These are phyloP conservation scores for Rhododendron molle DNA, from an alignment of 148 eudicot species.

Conservation along the genomic window DNA sequence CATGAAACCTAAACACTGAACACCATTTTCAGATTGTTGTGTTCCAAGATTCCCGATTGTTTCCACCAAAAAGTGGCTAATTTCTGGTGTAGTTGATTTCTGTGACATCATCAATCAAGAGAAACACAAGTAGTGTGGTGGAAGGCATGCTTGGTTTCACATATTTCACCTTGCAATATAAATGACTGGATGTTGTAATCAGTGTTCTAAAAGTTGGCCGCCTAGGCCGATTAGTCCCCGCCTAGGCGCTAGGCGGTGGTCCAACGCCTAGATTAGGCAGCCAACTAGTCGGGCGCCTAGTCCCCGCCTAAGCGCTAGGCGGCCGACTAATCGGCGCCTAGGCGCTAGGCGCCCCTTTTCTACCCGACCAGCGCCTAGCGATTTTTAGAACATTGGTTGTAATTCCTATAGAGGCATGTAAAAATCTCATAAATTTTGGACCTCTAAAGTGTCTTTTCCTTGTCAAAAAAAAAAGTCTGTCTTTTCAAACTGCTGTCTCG, in stretches of 20 bases:
- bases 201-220: too few relatives aligned
- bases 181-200: not conserved
- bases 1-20: not conserved
- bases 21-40: not conserved
- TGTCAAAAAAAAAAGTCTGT: not conserved
- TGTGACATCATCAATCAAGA: not conserved
- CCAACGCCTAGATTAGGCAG: too few relatives aligned
- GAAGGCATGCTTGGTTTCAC: conserved; percentile 5
- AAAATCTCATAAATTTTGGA: not conserved
- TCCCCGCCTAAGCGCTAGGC: too few relatives aligned
- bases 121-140: not conserved
- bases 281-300: too few relatives aligned
- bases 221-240: too few relatives aligned
- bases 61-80: not conserved
- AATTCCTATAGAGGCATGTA: not conserved
- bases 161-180: not conserved
- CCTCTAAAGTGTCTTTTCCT: not conserved
- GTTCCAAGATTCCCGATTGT: not conserved
- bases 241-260: too few relatives aligned
- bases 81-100: not conserved
- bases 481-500: not conserved
- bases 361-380: too few relatives aligned
- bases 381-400: too few relatives aligned
- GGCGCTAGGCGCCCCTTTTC: too few relatives aligned
- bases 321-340: too few relatives aligned